Percentiles rank a stretch among this genome's conserved stretches.
These are phyloP conservation scores for Xylaria grammica DNA, from an alignment of 495 filamentous ascomycete genomes.

Conservation along the genomic window DNA sequence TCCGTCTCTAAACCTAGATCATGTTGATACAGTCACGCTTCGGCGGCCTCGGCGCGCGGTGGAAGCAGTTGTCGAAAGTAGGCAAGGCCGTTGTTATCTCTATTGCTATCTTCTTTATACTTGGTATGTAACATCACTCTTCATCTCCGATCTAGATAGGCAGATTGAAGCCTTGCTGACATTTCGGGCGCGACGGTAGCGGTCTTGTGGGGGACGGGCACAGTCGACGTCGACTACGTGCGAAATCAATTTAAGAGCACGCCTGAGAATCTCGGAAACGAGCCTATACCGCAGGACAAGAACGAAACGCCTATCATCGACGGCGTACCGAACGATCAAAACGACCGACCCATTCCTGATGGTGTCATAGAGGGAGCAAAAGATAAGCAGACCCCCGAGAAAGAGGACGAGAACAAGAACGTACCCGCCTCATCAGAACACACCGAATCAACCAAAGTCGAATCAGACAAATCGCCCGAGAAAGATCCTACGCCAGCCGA, in stretches of 20 bases:
- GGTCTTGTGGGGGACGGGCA: slow-evolving; percentile 20
- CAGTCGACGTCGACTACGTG: slow-evolving; percentile 23
- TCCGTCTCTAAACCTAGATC: background rate
- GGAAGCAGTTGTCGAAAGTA: slow-evolving; percentile 16
- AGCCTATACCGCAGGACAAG: slow-evolving; percentile 6
- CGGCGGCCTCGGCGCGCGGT: slow-evolving; percentile 13
- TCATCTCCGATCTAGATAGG: background rate
- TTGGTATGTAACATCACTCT: slow-evolving; percentile 14
- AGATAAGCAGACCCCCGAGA: slow-evolving; percentile 2
- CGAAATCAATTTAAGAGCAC: slow-evolving; percentile 6
- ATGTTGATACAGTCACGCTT: slow-evolving; percentile 11
- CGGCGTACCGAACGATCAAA: slow-evolving; percentile 22
- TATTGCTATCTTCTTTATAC: slow-evolving; percentile 5
- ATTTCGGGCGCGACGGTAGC: slow-evolving; percentile 4
- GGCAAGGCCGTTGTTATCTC: slow-evolving; percentile 5
- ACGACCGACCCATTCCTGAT: slow-evolving; percentile 20
- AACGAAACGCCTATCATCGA: slow-evolving; percentile 19
- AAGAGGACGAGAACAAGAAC: background rate
- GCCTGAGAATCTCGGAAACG: slow-evolving; percentile 8
- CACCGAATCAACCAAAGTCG: background rate
- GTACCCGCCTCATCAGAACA: background rate
- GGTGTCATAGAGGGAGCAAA: slow-evolving; percentile 14
- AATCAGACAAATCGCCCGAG: background rate
- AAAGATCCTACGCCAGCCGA: background rate
- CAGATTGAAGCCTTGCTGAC: slow-evolving; percentile 3